Conservation (phyloP, 2,329 filamentous ascomycete species). For the Hymenoscyphus fructigenus region DNA sequence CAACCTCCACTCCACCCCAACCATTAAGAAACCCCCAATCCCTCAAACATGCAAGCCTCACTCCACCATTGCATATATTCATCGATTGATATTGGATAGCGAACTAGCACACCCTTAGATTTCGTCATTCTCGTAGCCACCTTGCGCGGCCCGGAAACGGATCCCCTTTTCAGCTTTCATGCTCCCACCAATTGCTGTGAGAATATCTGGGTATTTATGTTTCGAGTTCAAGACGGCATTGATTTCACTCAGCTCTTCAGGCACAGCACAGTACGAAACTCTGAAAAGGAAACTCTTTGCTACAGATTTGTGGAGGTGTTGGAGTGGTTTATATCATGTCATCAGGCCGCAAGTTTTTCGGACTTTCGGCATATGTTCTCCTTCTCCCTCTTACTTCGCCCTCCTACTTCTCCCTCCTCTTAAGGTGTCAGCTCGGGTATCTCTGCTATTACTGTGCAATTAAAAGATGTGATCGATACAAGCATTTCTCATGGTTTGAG, state of each 20-base stretch:
- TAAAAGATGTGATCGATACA: not conserved
- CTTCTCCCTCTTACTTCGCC: too few species aligned
- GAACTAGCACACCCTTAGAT: not conserved
- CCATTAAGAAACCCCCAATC: not conserved
- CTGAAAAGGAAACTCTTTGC: not conserved
- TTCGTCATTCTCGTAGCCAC: not conserved
- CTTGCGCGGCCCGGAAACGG: conserved; percentile 12
- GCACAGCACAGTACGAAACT: not conserved
- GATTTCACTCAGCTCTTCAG: not conserved
- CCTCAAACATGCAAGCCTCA: not conserved
- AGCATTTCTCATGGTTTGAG: too few species aligned
- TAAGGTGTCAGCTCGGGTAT: not conserved
- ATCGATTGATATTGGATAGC: not conserved
- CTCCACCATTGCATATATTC: not conserved
- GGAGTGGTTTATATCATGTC: too few species aligned
- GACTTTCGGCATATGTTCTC: not conserved
- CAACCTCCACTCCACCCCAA: not conserved
- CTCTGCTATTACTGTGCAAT: not conserved
- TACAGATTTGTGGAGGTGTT: not conserved
- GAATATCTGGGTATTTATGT: too few species aligned
- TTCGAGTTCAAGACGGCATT: not conserved
- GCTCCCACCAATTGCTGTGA: not conserved
- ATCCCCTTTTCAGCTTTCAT: not conserved
- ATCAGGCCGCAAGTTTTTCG: too few species aligned
- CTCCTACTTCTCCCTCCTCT: too few species aligned